phyloP scores from a whole-genome alignment of 176 grass and related monocot species.

The Musa acuminata region DNA sequence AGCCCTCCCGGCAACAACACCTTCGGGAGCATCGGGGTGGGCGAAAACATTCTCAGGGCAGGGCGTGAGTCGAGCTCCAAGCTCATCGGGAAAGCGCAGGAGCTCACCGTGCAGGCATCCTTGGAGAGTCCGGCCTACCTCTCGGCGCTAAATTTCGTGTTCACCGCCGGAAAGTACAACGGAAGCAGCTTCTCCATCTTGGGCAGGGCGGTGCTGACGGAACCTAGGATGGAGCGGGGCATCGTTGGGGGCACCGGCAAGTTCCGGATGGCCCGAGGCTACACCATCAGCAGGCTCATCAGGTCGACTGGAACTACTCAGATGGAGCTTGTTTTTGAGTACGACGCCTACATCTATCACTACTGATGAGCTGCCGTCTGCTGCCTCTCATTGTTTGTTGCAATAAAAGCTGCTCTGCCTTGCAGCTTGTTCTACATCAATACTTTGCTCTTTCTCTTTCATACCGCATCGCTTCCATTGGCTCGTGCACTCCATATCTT shows the following conservation, averaged over 20 bases:
- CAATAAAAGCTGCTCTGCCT: too few species aligned
- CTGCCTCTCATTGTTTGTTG: too few species aligned
- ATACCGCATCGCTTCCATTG: too few species aligned
- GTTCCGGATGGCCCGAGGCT: conserved; percentile 24
- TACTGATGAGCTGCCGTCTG: too few species aligned
- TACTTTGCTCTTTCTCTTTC: too few species aligned
- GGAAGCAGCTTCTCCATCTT: conserved; percentile 29
- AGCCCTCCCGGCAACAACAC: background rate
- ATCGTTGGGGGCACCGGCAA: conserved; percentile 37
- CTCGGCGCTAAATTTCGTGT: conserved; percentile 21
- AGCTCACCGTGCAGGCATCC: conserved; percentile 15
- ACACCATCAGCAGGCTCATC: background rate
- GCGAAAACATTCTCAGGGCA: conserved; percentile 27
- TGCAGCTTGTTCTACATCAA: too few species aligned
- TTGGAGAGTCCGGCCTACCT: conserved; percentile 9
- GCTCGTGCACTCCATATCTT: too few species aligned
- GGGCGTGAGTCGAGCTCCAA: conserved; percentile 13
- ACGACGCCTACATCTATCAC: too few species aligned
- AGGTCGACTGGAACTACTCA: too few species aligned
- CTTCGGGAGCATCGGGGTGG: conserved; percentile 14
- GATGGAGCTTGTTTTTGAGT: too few species aligned
- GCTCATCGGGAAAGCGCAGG: conserved; percentile 30
- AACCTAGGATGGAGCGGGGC: conserved; percentile 25
- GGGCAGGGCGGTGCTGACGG: conserved; percentile 10
- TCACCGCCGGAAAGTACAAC: conserved; percentile 23